A percentile compares a stretch with the other conserved stretches of the same genome.
phyloP scores from a whole-genome alignment of 371 early-diverging fungal genomes.

The Apophysomyces elegans region DNA sequence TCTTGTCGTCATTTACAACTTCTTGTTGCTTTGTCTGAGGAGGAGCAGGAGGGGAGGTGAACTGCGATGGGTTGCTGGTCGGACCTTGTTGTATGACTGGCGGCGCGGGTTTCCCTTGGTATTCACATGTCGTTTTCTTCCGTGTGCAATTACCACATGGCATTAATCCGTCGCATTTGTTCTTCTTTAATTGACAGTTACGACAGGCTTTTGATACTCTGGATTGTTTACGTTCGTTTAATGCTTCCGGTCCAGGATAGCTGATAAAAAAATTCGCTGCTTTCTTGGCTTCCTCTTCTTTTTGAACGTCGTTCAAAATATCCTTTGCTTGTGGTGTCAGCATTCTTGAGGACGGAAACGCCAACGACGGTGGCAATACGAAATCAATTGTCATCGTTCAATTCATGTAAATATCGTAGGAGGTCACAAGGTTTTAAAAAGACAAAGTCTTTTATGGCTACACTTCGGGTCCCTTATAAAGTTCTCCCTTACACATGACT shows the following conservation, averaged over 20 bases:
- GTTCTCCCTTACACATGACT: background rate
- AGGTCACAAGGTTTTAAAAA: background rate
- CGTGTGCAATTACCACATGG: constrained; percentile 15
- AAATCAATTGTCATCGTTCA: constrained; percentile 6
- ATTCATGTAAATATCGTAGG: background rate
- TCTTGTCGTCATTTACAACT: background rate
- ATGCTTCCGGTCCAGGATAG: constrained; percentile 13
- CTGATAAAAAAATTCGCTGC: constrained; percentile 11
- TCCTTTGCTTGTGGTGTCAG: constrained; percentile 10
- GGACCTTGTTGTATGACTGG: background rate
- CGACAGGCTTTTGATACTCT: constrained; percentile 17
- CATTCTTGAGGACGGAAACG: constrained; percentile 11
- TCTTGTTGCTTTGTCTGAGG: constrained; percentile 1
- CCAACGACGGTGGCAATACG: constrained; percentile 12
- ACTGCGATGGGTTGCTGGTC: background rate
- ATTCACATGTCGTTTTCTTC: constrained; percentile 2
- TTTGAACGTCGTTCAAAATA: constrained; percentile 15
- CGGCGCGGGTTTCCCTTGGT: constrained; percentile 6
- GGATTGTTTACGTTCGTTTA: constrained; percentile 16
- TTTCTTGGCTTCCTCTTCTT: constrained; percentile 11
- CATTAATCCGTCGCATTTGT: constrained; percentile 17
- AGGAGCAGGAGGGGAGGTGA: background rate
- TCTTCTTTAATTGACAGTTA: constrained; percentile 13
- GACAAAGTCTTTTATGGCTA: background rate
- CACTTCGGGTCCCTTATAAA: background rate